phyloP scores from a whole-genome alignment of 805 yeast genomes.

The Saccharomyces eubayanus region DNA sequence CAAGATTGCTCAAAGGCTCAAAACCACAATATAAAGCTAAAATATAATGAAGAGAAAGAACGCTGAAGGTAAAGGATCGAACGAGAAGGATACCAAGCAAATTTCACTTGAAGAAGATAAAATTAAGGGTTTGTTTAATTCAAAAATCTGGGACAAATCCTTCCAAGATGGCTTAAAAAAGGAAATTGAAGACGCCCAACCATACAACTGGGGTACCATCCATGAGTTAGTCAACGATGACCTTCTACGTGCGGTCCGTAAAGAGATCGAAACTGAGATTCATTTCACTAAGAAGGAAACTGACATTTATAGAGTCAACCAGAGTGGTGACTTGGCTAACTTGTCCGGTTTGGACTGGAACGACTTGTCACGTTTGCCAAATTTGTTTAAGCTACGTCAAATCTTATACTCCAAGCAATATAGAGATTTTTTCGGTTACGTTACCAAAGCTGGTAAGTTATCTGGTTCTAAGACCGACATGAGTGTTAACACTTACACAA shows the following conservation, averaged over 20 bases:
- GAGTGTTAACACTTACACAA: slow-evolving; percentile 82
- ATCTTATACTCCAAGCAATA: slow-evolving; percentile 84
- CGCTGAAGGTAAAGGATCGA: slow-evolving; percentile 1
- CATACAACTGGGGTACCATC: slow-evolving; percentile 88
- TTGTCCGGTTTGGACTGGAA: slow-evolving; percentile 74
- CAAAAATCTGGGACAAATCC: slow-evolving; percentile 39
- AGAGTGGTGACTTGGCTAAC: slow-evolving; percentile 87
- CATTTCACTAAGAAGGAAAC: slow-evolving; percentile 94
- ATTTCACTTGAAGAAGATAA: slow-evolving; percentile 23
- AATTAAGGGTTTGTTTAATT: slow-evolving; percentile 37
- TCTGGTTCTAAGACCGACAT: slow-evolving; percentile 90
- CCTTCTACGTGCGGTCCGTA: slow-evolving; percentile 67
- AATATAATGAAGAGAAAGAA: slow-evolving; percentile 12
- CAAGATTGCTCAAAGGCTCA: not conserved
- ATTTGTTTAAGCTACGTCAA: slow-evolving; percentile 67
- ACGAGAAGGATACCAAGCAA: slow-evolving; percentile 12
- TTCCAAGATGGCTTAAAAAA: slow-evolving; percentile 35
- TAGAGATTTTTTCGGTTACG: slow-evolving; percentile 64
- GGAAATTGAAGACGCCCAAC: slow-evolving; percentile 50
- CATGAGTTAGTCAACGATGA: slow-evolving; percentile 65
- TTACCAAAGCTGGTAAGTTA: slow-evolving; percentile 81
- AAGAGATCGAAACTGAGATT: slow-evolving; percentile 73
- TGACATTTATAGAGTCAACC: slow-evolving; percentile 88
- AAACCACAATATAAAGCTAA: not conserved
- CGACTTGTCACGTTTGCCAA: slow-evolving; percentile 66